Evolutionary conservation across 352 stramenopile species (phyloP), one percentile per base, ranked within the genome.

Genomic region (Bremia lactucae): DNA sequence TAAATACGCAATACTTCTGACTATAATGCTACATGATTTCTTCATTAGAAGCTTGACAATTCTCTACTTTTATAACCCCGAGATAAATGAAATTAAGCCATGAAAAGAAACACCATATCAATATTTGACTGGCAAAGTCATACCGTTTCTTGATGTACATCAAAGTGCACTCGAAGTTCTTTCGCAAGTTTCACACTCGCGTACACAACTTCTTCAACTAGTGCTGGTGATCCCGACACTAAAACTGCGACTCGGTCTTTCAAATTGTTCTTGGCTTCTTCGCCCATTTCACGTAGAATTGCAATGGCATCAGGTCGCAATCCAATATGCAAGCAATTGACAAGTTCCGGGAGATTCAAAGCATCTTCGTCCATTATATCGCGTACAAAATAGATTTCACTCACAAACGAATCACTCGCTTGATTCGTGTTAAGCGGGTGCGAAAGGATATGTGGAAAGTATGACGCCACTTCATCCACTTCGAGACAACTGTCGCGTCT

Each of bases 111-210:
- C n/a, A n/a, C n/a, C n/a, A n/a, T n/a, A n/a, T n/a, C n/a, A n/a
- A n/a, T n/a, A n/a, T n/a, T n/a, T n/a, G n/a, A n/a, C n/a, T n/a
- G n/a, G n/a, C n/a, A 70, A 2, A 71, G 42, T 6, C 53, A 38
- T 33, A 65, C 67, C 6, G 28, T 46, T 47, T 75, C 61, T 16
- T 46, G 47, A 46, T 75, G 65, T 15, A 76, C 62, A 55, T 78
- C 67, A 16, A 71, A 75, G 11, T 51, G 45, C 9, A 78, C 40
- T 11, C 62, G 53, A 10, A 72, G 22, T 21, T 63, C 40, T 26
- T 39, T 42, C 1, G 50, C 33, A 13, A 72, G 46, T 34, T 35
- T 31, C 0, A 51, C 55, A 19, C 49, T 60, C 3, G 52, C 33
- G 22, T 47, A 53, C 0, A 59, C 39, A 9, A 68, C 49, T 5